Base-by-base conservation (phyloP, 106 monocot species). In the Phalaenopsis aphrodite region DNA sequence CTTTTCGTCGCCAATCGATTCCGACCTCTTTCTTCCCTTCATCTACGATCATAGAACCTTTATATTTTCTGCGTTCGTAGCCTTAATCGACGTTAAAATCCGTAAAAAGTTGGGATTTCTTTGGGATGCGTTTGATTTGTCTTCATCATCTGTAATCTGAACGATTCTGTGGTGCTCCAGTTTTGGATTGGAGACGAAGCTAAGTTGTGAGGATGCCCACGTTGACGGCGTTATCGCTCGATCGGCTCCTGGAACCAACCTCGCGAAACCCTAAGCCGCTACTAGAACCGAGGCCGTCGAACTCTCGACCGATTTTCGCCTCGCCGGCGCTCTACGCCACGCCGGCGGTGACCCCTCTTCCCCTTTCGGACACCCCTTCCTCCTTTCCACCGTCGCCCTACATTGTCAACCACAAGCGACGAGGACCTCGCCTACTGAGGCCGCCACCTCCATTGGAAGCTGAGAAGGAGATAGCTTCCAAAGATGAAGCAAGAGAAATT, bases 291-390 rank as follows among this genome's bases (percentile, higher is more conserved):
- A 48, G 37, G 23, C 45, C 56, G 43, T 18, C 77, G 2, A 21
- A 23, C 42, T 24, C 76, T 24, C 76, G 55, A 19, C 48, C 45
- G 3, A 85, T 78, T 1, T 47, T 78, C 12, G 81, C 80, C 16
- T 88, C 87, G 12, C 90, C 92, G 0, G 84, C 85, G 4, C 90
- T 93, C 41, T 93, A 93, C n/a, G 71, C 88, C 57, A 93, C 90
- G 19, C 88, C 92, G 5, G 67, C 84, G 21, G 83, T 73, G 52
- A 86, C 82, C 4, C 39, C 69, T 67, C 69, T 78, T 12, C 39
- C 69, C 49, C 55, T 78, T n/a, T 78, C 78, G 21, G 83, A 83
- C 38, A 42, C 78, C 52, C 83, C 83, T 10, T 78, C 56, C 42
- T 83, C 78, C 1, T 83, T 78, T 52, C 56, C 83, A 39, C 78